Evolutionary conservation across 2,329 filamentous ascomycete species (phyloP).

Genomic region (Endothia cerciana): DNA sequence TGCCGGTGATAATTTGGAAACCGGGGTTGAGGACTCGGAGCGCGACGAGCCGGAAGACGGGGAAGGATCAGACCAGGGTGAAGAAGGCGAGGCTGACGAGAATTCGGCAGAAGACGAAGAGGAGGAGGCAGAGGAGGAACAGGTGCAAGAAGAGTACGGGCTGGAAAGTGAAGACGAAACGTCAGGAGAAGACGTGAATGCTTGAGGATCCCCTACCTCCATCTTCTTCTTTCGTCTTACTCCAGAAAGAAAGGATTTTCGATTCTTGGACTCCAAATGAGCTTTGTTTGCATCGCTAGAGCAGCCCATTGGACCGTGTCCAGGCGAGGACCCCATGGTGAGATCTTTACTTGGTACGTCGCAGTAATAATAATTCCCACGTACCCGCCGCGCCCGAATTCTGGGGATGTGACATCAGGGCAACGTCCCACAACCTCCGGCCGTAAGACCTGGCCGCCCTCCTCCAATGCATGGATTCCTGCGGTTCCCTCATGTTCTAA

Average conservation of each 20-base stretch:
- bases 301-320: not conserved
- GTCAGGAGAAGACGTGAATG: not conserved
- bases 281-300: not conserved
- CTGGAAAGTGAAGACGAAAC: conserved; percentile 5
- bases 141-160: too few species aligned
- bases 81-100: not conserved
- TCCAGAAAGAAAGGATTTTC: not conserved
- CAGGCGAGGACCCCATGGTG: conserved; percentile 3
- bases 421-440: conserved; percentile 1
- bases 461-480: conserved; percentile 12
- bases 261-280: not conserved
- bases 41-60: not conserved
- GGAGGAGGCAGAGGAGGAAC: not conserved
- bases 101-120: not conserved
- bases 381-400: conserved; percentile 5
- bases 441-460: conserved; percentile 14
- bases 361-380: conserved; percentile 3
- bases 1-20: not conserved
- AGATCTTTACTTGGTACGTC: conserved; percentile 5
- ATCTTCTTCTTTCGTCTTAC: not conserved
- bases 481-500: not conserved
- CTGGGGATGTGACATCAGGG: not conserved
- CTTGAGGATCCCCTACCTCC: not conserved
- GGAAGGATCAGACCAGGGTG: too few species aligned
- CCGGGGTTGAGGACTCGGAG: not conserved